These are phyloP conservation scores for Entonaema liquescens DNA, from an alignment of 495 filamentous ascomycete species.

Conservation along the genomic window DNA sequence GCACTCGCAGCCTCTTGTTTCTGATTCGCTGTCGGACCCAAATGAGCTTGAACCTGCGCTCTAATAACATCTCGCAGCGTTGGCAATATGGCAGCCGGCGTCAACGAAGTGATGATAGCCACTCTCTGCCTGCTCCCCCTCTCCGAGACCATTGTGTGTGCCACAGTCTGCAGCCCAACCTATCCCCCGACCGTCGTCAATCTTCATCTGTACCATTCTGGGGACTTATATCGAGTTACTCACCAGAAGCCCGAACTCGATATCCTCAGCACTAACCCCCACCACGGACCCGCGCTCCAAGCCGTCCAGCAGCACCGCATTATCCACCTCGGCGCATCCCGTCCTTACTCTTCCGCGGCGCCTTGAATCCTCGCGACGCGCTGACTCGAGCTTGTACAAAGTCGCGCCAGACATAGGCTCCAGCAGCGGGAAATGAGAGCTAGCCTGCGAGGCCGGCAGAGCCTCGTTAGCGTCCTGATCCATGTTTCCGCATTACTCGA, in stretches of 20 bases:
- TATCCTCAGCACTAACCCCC: slow-evolving; percentile 58
- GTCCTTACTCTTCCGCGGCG: slow-evolving; percentile 39
- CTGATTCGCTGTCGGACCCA: slow-evolving; percentile 21
- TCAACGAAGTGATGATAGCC: slow-evolving; percentile 51
- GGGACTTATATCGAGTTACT: slow-evolving; percentile 26
- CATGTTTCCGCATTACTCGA: slow-evolving; percentile 9
- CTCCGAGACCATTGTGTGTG: slow-evolving; percentile 37
- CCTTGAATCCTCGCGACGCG: slow-evolving; percentile 22
- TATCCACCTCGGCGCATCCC: slow-evolving; percentile 57
- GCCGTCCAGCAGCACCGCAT: slow-evolving; percentile 54
- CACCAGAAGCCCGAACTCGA: slow-evolving; percentile 50
- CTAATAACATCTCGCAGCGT: slow-evolving; percentile 47
- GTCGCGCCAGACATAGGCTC: slow-evolving; percentile 33
- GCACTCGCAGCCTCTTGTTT: slow-evolving; percentile 21
- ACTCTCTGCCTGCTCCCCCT: slow-evolving; percentile 21
- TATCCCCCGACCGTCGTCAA: slow-evolving; percentile 22
- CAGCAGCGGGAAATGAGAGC: slow-evolving; percentile 8
- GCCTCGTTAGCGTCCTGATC: neutral
- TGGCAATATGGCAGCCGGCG: slow-evolving; percentile 45
- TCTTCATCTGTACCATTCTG: neutral
- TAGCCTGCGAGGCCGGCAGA: slow-evolving; percentile 6
- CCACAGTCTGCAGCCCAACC: slow-evolving; percentile 52
- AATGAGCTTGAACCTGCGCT: slow-evolving; percentile 32
- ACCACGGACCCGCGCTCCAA: slow-evolving; percentile 58
- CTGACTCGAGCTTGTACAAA: slow-evolving; percentile 44